Conservation (phyloP, 805 yeast species). For the Cyberlindnera mississippiensis region DNA sequence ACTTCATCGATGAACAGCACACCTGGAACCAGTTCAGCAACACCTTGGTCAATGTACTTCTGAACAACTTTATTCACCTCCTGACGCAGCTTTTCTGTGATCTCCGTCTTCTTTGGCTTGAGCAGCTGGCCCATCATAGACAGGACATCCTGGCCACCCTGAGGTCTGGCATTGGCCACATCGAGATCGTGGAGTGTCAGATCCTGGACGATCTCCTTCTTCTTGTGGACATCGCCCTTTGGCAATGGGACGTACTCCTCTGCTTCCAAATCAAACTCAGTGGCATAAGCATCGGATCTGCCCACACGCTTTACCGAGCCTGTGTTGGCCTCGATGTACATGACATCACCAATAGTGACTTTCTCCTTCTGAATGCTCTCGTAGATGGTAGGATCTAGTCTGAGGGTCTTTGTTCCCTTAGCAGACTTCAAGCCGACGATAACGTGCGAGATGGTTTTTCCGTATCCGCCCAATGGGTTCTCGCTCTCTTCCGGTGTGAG, state of each 20-base stretch:
- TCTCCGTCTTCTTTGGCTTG: constrained; percentile 95
- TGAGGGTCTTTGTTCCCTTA: constrained; percentile 82
- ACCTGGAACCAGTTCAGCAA: constrained; percentile 97
- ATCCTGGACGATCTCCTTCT: constrained; percentile 96
- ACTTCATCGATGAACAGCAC: constrained; percentile 97
- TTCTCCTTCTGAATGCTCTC: constrained; percentile 93
- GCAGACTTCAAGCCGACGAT: constrained; percentile 91
- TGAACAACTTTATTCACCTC: constrained; percentile 96
- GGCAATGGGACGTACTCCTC: constrained; percentile 98
- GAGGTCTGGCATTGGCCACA: constrained; percentile 92
- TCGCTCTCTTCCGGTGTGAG: constrained; percentile 94
- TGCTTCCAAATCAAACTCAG: constrained; percentile 97
- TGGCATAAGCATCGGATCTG: constrained; percentile 96
- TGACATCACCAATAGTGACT: constrained; percentile 93
- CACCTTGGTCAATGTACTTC: constrained; percentile 96
- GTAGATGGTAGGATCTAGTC: constrained; percentile 89
- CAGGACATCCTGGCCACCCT: constrained; percentile 94
- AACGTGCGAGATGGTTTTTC: constrained; percentile 93
- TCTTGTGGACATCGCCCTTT: constrained; percentile 97
- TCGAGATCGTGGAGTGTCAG: constrained; percentile 95
- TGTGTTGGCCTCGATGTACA: constrained; percentile 94
- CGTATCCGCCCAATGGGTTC: constrained; percentile 96
- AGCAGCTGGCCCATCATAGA: constrained; percentile 96
- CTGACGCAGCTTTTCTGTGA: constrained; percentile 88
- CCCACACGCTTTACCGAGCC: constrained; percentile 98